Evolutionary conservation across 1,139 yeast species (phyloP).

Genomic region (Cylindricascospora bacillispora): DNA sequence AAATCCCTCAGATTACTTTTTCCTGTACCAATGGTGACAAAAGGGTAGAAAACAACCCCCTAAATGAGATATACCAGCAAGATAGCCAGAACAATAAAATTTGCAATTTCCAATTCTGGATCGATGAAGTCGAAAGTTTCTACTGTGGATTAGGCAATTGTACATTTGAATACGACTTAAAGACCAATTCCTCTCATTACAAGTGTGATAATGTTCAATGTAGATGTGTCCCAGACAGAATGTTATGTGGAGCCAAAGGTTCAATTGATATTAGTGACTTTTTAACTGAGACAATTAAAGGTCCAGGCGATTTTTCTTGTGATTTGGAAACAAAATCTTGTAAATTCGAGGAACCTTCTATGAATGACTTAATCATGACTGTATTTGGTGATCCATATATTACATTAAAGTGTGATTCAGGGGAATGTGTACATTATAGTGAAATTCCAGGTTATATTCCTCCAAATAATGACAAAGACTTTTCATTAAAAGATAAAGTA

Average conservation of each 20-base stretch:
- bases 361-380: constrained; percentile 80
- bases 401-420: constrained; percentile 64
- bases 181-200: constrained; percentile 60
- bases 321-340: constrained; percentile 50
- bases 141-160: constrained; percentile 74
- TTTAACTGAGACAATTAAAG: constrained; percentile 73
- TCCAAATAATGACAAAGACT: constrained; percentile 42
- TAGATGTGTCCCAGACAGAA: constrained; percentile 79
- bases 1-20: constrained; percentile 84
- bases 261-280: constrained; percentile 92
- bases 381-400: constrained; percentile 91
- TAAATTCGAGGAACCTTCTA: constrained; percentile 83
- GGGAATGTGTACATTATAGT: constrained; percentile 85
- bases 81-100: background rate
- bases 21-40: constrained; percentile 76
- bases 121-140: constrained; percentile 77
- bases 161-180: constrained; percentile 50
- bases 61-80: too few relatives aligned
- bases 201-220: constrained; percentile 68
- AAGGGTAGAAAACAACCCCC: constrained; percentile 38
- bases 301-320: constrained; percentile 89
- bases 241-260: constrained; percentile 89
- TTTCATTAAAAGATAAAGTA: constrained; percentile 39
- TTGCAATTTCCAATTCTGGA: constrained; percentile 95
- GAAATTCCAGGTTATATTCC: constrained; percentile 81